phyloP scores from a whole-genome alignment of 31 red algal species.

The Asparagopsis taxiformis region DNA sequence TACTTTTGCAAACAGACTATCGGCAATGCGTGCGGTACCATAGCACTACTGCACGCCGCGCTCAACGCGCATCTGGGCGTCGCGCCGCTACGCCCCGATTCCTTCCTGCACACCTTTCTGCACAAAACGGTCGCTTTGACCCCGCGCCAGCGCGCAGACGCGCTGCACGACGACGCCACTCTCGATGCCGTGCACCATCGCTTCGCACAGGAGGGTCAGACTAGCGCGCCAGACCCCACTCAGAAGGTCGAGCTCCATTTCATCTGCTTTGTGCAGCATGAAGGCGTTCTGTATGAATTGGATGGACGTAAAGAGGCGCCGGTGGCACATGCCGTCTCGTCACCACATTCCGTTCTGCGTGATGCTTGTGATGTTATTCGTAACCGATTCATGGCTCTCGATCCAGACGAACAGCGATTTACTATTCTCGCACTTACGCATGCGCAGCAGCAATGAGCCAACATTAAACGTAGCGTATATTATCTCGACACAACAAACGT shows the following conservation, averaged over 20 bases:
- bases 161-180: conserved; percentile 56
- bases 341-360: conserved; percentile 38
- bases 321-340: conserved; percentile 43
- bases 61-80: conserved; percentile 41
- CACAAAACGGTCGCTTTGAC: conserved; percentile 24
- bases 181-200: conserved; percentile 66
- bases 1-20: conserved; percentile 90
- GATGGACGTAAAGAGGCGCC: conserved; percentile 82
- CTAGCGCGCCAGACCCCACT: conserved; percentile 43
- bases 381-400: conserved; percentile 63
- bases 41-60: conserved; percentile 85
- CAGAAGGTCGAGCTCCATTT: conserved; percentile 89
- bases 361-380: conserved; percentile 56
- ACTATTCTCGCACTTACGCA: conserved; percentile 88
- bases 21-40: conserved; percentile 94
- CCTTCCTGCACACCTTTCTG: conserved; percentile 65
- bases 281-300: conserved; percentile 53
- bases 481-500: neutral
- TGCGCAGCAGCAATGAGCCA: conserved; percentile 12
- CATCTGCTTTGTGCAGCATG: conserved; percentile 65
- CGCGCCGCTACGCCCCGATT: conserved; percentile 31
- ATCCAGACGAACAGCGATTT: conserved; percentile 79
- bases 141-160: conserved; percentile 56
- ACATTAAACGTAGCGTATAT: neutral
- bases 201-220: conserved; percentile 84